Percentiles rank a stretch among this genome's conserved stretches.
These are phyloP conservation scores for Luffa aegyptiaca DNA, from an alignment of 306 rosid species.

Conservation along the genomic window DNA sequence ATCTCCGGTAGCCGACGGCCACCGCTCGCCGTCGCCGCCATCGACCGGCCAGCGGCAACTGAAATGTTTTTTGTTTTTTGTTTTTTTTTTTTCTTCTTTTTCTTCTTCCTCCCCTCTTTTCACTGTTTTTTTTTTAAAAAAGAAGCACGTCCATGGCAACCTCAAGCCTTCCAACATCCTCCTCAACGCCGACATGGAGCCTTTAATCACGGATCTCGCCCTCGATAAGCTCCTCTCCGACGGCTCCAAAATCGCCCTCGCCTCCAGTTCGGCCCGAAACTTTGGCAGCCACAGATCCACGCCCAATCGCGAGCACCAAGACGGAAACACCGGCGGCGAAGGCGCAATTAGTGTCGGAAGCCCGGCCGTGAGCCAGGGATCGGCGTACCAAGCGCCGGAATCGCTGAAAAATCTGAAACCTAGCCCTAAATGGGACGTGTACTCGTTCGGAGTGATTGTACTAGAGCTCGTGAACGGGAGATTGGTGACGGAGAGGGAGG, in stretches of 20 bases:
- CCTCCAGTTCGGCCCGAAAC: constrained; percentile 43
- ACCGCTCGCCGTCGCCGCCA: too few species aligned
- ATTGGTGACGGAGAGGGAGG: constrained; percentile 44
- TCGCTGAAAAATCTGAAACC: constrained; percentile 47
- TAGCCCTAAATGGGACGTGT: constrained; percentile 70
- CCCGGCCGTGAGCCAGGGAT: constrained; percentile 13
- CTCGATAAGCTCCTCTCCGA: constrained; percentile 38
- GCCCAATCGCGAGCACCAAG: constrained; percentile 15
- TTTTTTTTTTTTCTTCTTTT: too few species aligned
- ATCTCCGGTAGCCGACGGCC: too few species aligned
- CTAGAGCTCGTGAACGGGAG: constrained; percentile 68
- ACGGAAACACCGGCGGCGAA: background rate
- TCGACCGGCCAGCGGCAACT: too few species aligned
- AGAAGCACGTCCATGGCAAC: constrained; percentile 77
- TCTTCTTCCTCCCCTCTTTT: too few species aligned
- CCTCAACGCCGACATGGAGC: constrained; percentile 53
- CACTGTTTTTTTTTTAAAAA: too few species aligned
- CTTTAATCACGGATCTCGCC: constrained; percentile 64
- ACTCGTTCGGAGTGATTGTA: constrained; percentile 71
- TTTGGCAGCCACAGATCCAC: constrained; percentile 29
- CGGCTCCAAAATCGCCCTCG: constrained; percentile 19
- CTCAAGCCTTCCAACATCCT: constrained; percentile 71
- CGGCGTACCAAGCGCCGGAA: constrained; percentile 71
- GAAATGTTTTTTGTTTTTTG: too few species aligned
- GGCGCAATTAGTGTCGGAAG: constrained; percentile 16